Evolutionary conservation across 345 rosid genomes (phyloP), one percentile per base, ranked within the genome.

Genomic region (Gossypium herbaceum): DNA sequence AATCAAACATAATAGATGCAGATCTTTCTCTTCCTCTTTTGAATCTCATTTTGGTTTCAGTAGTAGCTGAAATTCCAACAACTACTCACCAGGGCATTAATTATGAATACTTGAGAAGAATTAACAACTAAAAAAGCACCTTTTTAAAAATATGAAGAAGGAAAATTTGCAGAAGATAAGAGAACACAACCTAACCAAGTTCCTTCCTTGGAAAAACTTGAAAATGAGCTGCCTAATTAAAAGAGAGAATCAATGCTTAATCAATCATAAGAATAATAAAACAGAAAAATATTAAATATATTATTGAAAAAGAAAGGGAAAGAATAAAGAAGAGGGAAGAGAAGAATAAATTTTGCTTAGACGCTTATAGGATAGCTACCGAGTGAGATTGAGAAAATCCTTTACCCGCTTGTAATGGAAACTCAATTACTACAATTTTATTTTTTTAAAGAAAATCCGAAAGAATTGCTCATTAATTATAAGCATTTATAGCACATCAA

Each of bases 281-380:
- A 13, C 25, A 54, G 12, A 59, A 27, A 54, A 55, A 34, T 34
- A 34, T 34, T 12, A 19, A 2, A 56, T 57, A 57, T 7, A 57
- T 4, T 7, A 61, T 45, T 25, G 43, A n/a, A 34, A 34, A 50
- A 45, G 58, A 68, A 50, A 17, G 43, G 43, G 51, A 66, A 19
- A 20, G 48, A 73, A 66, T 39, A 71, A 63, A 75, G 61, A 78
- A 58, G 45, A 20, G 71, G 66, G 45, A 70, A 65, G 76, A 48
- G 75, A 77, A 77, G 82, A 72, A 84, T 77, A 75, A 68, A 72
- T 41, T 68, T 34, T 68, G 73, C 12, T 68, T 68, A 80, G 71
- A 74, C 67, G 79, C 72, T 72, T 55, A 29, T 68, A 57, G 79
- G 12, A 60, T 55, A 15, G 75, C 47, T 79, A 68, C 62, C 0